Percentiles rank a stretch among this genome's conserved stretches.
Evolutionary conservation across 352 stramenopile species (phyloP).

Genomic region (Pythium rishiriense): DNA sequence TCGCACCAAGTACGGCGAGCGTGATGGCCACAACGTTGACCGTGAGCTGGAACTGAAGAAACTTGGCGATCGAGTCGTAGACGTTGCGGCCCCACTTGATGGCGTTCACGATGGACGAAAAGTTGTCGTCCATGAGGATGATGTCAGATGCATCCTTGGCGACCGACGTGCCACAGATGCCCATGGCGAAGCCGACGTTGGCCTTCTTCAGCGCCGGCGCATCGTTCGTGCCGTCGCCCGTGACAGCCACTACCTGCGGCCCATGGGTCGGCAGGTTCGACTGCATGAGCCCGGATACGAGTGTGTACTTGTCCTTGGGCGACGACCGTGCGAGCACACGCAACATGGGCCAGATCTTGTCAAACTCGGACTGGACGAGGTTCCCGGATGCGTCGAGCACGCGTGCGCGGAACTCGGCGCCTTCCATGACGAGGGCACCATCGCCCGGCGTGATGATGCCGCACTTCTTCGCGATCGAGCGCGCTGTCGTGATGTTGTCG

Average conservation of each 20-base stretch:
- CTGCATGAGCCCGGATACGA: slow-evolving; percentile 94
- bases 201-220: slow-evolving; percentile 66
- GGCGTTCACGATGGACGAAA: slow-evolving; percentile 91
- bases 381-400: slow-evolving; percentile 65
- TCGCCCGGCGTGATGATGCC: slow-evolving; percentile 64
- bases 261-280: slow-evolving; percentile 75
- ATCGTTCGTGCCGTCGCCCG: slow-evolving; percentile 94
- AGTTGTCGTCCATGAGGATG: slow-evolving; percentile 93
- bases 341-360: slow-evolving; percentile 81
- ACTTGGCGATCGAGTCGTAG: slow-evolving; percentile 96
- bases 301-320: slow-evolving; percentile 97
- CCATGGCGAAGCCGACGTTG: slow-evolving; percentile 97
- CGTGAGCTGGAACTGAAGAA: slow-evolving; percentile 98
- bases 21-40: slow-evolving; percentile 96
- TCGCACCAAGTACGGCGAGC: slow-evolving; percentile 90
- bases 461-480: slow-evolving; percentile 72
- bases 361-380: slow-evolving; percentile 71
- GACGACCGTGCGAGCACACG: slow-evolving; percentile 92
- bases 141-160: slow-evolving; percentile 92
- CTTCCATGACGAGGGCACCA: slow-evolving; percentile 65
- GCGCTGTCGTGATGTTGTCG: slow-evolving; percentile 96
- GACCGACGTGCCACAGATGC: slow-evolving; percentile 90
- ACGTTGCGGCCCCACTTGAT: slow-evolving; percentile 62
- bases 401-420: slow-evolving; percentile 60
- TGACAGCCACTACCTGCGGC: slow-evolving; percentile 93